Evolutionary conservation across 768 basidiomycete genomes (phyloP).

Genomic region (Suillus subaureus): DNA sequence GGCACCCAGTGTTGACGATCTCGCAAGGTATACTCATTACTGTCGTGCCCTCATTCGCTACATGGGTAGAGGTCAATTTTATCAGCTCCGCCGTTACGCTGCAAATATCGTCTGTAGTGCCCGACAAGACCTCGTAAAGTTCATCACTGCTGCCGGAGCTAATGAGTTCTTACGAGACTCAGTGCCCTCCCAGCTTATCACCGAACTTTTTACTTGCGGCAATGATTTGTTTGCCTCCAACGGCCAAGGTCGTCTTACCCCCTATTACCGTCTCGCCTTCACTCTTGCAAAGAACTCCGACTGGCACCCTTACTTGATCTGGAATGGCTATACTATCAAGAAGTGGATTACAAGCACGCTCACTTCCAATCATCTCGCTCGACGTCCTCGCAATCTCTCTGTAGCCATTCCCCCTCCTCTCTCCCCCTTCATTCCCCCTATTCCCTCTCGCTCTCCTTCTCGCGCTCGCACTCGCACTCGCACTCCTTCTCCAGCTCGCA

Average conservation of each 20-base stretch:
- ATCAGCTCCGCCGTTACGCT: neutral
- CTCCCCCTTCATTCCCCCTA: too few species aligned
- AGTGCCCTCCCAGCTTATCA: too few species aligned
- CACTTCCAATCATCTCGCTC: neutral
- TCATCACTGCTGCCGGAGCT: neutral
- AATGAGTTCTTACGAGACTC: neutral
- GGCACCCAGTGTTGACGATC: neutral
- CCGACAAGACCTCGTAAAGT: neutral
- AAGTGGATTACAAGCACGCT: neutral
- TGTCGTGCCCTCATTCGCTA: neutral
- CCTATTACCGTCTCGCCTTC: neutral
- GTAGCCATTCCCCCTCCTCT: too few species aligned
- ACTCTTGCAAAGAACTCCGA: neutral
- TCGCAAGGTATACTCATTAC: neutral
- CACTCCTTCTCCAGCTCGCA: too few species aligned
- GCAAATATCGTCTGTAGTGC: neutral
- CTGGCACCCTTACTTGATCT: neutral
- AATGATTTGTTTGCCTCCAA: neutral
- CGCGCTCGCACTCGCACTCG: too few species aligned
- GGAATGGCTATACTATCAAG: neutral
- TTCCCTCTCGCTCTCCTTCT: too few species aligned
- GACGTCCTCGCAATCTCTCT: too few species aligned
- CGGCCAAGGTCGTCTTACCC: neutral
- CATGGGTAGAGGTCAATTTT: neutral
- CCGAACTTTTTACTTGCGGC: neutral